Conservation (phyloP, 2,329 filamentous ascomycete genomes). For the Didymosphaeria variabile region DNA sequence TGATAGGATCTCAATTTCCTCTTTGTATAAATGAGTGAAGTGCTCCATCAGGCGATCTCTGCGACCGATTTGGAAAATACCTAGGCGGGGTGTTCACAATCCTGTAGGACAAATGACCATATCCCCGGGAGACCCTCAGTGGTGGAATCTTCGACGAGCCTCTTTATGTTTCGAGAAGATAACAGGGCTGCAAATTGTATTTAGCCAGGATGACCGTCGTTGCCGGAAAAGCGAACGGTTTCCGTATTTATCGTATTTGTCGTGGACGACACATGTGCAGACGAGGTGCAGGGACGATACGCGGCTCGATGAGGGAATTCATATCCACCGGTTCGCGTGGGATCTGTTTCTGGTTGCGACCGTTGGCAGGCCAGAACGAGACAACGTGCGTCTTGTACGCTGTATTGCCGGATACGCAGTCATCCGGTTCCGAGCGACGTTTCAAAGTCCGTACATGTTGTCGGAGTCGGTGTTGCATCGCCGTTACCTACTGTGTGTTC, state of each 20-base stretch:
- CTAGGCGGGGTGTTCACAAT: too few relatives aligned
- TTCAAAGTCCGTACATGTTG: neutral
- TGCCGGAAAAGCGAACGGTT: neutral
- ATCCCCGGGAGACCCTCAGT: too few relatives aligned
- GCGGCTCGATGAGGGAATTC: neutral
- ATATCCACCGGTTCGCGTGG: neutral
- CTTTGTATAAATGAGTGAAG: too few relatives aligned
- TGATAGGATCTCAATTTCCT: too few relatives aligned
- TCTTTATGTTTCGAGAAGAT: neutral
- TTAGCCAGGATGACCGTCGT: neutral
- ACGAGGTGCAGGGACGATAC: neutral
- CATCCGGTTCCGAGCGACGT: neutral
- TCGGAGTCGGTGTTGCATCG: neutral
- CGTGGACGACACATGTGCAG: neutral
- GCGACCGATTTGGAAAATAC: too few relatives aligned
- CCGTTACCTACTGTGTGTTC: too few relatives aligned
- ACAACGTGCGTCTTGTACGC: neutral
- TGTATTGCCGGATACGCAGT: neutral
- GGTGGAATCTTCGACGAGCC: too few relatives aligned
- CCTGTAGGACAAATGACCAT: too few relatives aligned
- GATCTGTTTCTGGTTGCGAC: slow-evolving; percentile 7
- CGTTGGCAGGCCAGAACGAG: neutral
- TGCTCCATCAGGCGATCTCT: too few relatives aligned
- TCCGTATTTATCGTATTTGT: too few relatives aligned
- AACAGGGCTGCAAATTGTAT: neutral